Conservation (phyloP, 352 stramenopile species). For the Phytophthora gonapodyides region DNA sequence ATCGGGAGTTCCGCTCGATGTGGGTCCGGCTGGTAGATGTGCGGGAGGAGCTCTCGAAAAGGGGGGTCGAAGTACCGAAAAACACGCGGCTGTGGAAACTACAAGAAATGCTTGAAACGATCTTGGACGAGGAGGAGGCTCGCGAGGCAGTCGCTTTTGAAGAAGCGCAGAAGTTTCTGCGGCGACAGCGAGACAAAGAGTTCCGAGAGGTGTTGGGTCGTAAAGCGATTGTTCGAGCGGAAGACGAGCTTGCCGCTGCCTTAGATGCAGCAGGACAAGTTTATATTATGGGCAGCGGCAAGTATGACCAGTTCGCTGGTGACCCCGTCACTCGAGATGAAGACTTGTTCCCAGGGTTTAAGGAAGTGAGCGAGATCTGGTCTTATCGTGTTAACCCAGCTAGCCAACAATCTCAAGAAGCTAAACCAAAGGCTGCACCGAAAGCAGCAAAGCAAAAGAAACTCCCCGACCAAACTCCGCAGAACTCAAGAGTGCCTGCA, state of each 20-base stretch:
- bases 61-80: slow-evolving; percentile 89
- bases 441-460: slow-evolving; percentile 14
- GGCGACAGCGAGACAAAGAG: slow-evolving; percentile 80
- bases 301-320: slow-evolving; percentile 83
- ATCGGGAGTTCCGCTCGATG: slow-evolving; percentile 94
- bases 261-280: slow-evolving; percentile 93
- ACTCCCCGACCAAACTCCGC: neutral
- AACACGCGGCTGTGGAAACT: slow-evolving; percentile 83
- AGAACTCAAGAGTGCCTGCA: neutral
- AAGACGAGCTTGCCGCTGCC: slow-evolving; percentile 84
- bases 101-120: slow-evolving; percentile 84
- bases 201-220: slow-evolving; percentile 42
- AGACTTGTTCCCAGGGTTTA: slow-evolving; percentile 64
- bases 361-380: slow-evolving; percentile 69
- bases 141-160: slow-evolving; percentile 77
- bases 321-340: slow-evolving; percentile 54
- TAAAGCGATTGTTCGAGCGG: slow-evolving; percentile 66
- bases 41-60: slow-evolving; percentile 82
- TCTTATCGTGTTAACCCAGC: slow-evolving; percentile 47
- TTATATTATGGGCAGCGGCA: slow-evolving; percentile 91
- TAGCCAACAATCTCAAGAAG: neutral
- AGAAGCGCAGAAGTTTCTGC: slow-evolving; percentile 74
- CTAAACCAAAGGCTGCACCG: slow-evolving; percentile 1
- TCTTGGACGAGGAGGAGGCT: slow-evolving; percentile 91
- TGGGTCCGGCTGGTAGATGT: slow-evolving; percentile 87